Evolutionary conservation across 331 rosid species (phyloP).

Genomic region (Pyrus hybrid): DNA sequence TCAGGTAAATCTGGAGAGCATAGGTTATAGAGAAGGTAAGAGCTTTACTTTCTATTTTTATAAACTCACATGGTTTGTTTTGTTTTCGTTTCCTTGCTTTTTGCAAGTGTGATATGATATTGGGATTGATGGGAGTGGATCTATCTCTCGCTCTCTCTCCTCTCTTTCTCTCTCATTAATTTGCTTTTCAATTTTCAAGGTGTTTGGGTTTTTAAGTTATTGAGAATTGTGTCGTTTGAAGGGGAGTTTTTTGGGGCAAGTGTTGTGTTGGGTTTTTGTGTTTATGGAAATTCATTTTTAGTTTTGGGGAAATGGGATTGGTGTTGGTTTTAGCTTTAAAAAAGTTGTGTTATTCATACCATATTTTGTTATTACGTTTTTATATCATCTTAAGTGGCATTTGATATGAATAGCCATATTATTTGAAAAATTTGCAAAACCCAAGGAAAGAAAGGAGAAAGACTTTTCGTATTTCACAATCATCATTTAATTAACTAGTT

Average conservation of each 20-base stretch:
- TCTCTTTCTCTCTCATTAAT: not conserved
- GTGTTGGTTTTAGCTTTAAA: conserved; percentile 38
- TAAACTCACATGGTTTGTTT: not conserved
- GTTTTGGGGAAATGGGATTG: conserved; percentile 54
- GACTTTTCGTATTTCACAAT: too few species aligned
- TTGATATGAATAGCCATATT: too few species aligned
- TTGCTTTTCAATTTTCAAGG: conserved; percentile 45
- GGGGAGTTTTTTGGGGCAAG: conserved; percentile 37
- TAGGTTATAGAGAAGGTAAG: conserved; percentile 14
- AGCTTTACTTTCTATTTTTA: not conserved
- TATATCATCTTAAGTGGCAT: too few species aligned
- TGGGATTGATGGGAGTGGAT: conserved; percentile 60
- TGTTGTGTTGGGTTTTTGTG: conserved; percentile 34
- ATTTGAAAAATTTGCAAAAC: too few species aligned
- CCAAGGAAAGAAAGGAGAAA: too few species aligned
- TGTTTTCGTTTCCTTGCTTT: not conserved
- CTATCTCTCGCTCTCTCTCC: not conserved
- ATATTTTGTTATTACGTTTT: too few species aligned
- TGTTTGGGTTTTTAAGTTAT: conserved; percentile 21
- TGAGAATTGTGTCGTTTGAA: conserved; percentile 58
- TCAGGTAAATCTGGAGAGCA: conserved; percentile 22
- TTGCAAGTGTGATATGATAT: conserved; percentile 18
- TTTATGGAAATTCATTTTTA: conserved; percentile 45
- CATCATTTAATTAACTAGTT: too few species aligned
- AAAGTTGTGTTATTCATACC: too few species aligned